Evolutionary conservation across 2,329 filamentous ascomycete species (phyloP).

Genomic region (Meredithiella fracta): DNA sequence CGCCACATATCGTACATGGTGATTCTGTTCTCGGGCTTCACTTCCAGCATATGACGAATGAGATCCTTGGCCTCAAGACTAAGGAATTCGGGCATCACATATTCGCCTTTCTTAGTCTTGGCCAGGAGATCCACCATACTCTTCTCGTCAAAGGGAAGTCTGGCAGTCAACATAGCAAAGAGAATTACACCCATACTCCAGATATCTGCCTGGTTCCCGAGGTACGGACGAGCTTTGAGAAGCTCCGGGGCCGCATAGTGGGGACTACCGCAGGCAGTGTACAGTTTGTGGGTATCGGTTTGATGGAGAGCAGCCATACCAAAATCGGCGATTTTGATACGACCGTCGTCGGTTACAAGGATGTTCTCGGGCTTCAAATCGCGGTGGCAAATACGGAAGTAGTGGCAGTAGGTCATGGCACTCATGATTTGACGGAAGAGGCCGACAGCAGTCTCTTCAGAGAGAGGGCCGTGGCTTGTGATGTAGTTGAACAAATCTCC

Average conservation of each 20-base stretch:
- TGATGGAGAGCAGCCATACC: slow-evolving; percentile 91
- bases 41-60: slow-evolving; percentile 61
- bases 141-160: slow-evolving; percentile 63
- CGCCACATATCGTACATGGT: slow-evolving; percentile 67
- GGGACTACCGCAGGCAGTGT: slow-evolving; percentile 85
- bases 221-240: slow-evolving; percentile 59
- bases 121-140: slow-evolving; percentile 46
- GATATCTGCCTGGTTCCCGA: slow-evolving; percentile 73
- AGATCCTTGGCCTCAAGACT: slow-evolving; percentile 58
- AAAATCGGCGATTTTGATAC: slow-evolving; percentile 92
- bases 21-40: slow-evolving; percentile 64
- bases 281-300: slow-evolving; percentile 59
- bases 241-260: slow-evolving; percentile 94
- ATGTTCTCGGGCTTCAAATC: slow-evolving; percentile 98
- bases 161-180: slow-evolving; percentile 71
- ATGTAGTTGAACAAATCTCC: slow-evolving; percentile 80
- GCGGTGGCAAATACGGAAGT: slow-evolving; percentile 87
- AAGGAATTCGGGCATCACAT: slow-evolving; percentile 45
- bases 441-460: slow-evolving; percentile 63
- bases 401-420: slow-evolving; percentile 81
- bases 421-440: slow-evolving; percentile 90
- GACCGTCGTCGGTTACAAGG: slow-evolving; percentile 55
- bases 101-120: slow-evolving; percentile 42
- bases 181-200: slow-evolving; percentile 90
- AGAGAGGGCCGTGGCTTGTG: slow-evolving; percentile 51